A percentile compares a stretch with the other conserved stretches of the same genome.
phyloP scores from a whole-genome alignment of 2,329 filamentous ascomycete genomes.

The Seiridium unicorne region DNA sequence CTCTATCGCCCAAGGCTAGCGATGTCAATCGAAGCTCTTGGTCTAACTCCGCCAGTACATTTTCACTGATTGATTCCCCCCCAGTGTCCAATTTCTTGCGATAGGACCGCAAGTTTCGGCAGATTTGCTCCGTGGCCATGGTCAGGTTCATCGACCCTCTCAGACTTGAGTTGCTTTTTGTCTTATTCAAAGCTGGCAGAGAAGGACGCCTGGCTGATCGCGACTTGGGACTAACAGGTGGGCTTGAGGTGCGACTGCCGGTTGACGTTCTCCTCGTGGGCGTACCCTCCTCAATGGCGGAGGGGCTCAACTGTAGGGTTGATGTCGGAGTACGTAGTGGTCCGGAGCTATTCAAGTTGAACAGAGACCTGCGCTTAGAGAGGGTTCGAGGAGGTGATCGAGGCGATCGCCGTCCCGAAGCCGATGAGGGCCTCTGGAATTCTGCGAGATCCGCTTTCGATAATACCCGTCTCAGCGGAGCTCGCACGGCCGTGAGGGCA shows the following conservation, averaged over 20 bases:
- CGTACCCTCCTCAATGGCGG: constrained; percentile 41
- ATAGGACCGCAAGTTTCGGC: constrained; percentile 60
- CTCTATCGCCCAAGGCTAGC: constrained; percentile 57
- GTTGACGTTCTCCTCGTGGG: constrained; percentile 47
- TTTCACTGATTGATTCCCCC: constrained; percentile 51
- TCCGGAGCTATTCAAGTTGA: constrained; percentile 36
- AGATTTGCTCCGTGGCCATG: constrained; percentile 64
- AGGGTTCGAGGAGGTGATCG: constrained; percentile 56
- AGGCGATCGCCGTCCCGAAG: constrained; percentile 38
- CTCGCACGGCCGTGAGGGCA: constrained; percentile 52
- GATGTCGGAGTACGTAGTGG: constrained; percentile 38
- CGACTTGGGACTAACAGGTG: constrained; percentile 48
- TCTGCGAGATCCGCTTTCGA: constrained; percentile 85
- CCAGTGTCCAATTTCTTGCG: constrained; percentile 60
- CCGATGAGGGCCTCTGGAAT: constrained; percentile 57
- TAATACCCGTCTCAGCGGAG: constrained; percentile 79
- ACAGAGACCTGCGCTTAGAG: constrained; percentile 53
- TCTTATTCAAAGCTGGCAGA: constrained; percentile 46
- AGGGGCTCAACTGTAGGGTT: constrained; percentile 39
- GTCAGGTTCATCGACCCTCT: constrained; percentile 56
- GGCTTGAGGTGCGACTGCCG: constrained; percentile 40
- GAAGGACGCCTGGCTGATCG: constrained; percentile 52
- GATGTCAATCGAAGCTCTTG: constrained; percentile 63
- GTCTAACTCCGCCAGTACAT: constrained; percentile 60
- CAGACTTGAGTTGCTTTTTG: constrained; percentile 48